Evolutionary conservation across 495 filamentous ascomycete species (phyloP), one percentile per base, ranked within the genome.

Genomic region (Lophiostoma macrostomum): DNA sequence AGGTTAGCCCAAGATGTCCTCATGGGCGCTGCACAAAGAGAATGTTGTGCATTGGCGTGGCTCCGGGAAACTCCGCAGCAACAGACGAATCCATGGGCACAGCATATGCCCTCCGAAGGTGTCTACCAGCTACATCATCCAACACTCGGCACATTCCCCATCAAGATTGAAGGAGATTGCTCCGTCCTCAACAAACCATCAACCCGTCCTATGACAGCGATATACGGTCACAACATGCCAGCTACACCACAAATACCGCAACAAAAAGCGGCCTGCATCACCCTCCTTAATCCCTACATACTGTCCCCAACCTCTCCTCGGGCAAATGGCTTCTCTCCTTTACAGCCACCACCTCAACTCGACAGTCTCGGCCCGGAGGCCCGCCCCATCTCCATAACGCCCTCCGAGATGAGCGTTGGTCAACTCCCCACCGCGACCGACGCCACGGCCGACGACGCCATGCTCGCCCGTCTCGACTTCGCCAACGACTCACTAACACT

Each of bases 71-170:
- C 50, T 3, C 45, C 60, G 4, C 11, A 50, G 12, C 28, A 50
- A 13, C 60, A 53, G 22, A 64, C 60, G 10, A 58, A 49, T 29
- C 65, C 53, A 7, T 56, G 41, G 58, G 58, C 48, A 10, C 48
- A 50, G 23, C 51, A 63, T 7, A 24, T 58, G 81, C 88, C 64
- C 69, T 74, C 44, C 73, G 73, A 41, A 64, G 72, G 41, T 11
- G 76, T 75, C 32, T 87, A 90, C 67, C 85, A 85, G 62, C 73
- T 91, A 10, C 80, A 81, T 24, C 87, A 90, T 63, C 86, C 86
- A 14, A 77, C 80, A 0, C 69, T 88, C 12, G 66, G 66, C 13
- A 45, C 44, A 12, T 64, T 68, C 30, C 58, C 56, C 25, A 61
- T 71, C 53, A 28, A 56, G 22, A 16, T 78, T 73, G 19, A 80